Evolutionary conservation across 2,329 filamentous ascomycete species (phyloP), one percentile per base, ranked within the genome.

Genomic region (Eutypella sp.): DNA sequence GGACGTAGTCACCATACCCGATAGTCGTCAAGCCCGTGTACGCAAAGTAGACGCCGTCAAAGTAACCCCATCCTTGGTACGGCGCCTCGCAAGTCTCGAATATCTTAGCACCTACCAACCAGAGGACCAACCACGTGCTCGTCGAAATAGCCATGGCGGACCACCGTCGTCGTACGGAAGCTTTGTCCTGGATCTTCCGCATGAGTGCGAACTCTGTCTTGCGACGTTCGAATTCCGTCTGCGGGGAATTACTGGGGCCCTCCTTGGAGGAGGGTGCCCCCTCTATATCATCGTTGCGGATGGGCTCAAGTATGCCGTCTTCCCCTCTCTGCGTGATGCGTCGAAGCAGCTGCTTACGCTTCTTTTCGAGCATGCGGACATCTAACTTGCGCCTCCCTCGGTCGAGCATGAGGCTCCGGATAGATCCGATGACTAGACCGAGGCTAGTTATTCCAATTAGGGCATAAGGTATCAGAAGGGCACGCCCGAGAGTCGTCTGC

Each of bases 21-120:
- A 96, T 87, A 0, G 91, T 96, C 2, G 90, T 74, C 20, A 96
- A 77, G 3, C 84, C 85, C 27, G 89, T 82, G 63, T 93, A 96
- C 54, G 84, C 83, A 61, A 96, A 95, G 66, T 96, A 96, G 37
- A 96, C 74, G 0, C 83, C 79, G 46, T 90, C 73, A 55, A 92
- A 96, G 60, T 95, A 96, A 1, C 68, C 74, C 81, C 89, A 84
- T 3, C 61, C 52, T 53, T 84, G 80, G 42, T 80, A 81, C 0
- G 62, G 58, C 15, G 58, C 46, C 59, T 84, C 81, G 43, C 66
- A 71, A 10, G 59, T 60, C 56, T 75, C 67, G 52, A 96, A 96
- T 9, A 93, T 77, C 13, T 82, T 72, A 2, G 89, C 89, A 3
- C 91, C 91, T 0, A 86, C 68, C 27, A 89, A 81, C 90, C 91